phyloP scores from a whole-genome alignment of 805 yeast genomes.

The Kodamaea nitidulidarum region DNA sequence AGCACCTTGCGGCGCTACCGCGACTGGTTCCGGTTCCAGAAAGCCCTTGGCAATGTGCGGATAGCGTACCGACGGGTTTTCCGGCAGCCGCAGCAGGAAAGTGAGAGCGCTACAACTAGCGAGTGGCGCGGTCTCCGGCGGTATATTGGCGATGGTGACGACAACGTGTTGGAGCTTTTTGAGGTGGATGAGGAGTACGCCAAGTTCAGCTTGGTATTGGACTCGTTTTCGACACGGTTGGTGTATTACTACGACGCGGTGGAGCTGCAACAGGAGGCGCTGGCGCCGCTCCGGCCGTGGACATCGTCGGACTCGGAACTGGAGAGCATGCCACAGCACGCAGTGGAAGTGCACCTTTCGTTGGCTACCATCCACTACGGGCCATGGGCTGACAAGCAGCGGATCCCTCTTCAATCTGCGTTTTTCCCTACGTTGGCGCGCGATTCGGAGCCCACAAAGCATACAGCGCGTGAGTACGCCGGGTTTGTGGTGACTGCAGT shows the following conservation, averaged over 20 bases:
- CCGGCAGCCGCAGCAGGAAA: slow-evolving; percentile 3
- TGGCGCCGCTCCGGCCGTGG: slow-evolving; percentile 18
- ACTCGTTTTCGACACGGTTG: slow-evolving; percentile 52
- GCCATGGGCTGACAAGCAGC: slow-evolving; percentile 92
- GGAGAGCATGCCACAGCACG: slow-evolving; percentile 33
- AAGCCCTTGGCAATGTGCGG: slow-evolving; percentile 7
- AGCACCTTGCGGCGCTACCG: slow-evolving; percentile 17
- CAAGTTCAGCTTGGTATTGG: slow-evolving; percentile 64
- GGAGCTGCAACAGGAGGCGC: background rate
- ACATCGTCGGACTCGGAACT: slow-evolving; percentile 28
- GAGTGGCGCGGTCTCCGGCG: slow-evolving; percentile 78
- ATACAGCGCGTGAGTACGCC: slow-evolving; percentile 49
- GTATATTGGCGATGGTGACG: slow-evolving; percentile 47
- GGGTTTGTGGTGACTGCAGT: slow-evolving; percentile 53
- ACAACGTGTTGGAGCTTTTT: slow-evolving; percentile 26
- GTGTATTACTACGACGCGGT: slow-evolving; percentile 58
- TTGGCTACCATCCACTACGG: slow-evolving; percentile 78
- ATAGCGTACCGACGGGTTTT: background rate
- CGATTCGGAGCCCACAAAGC: slow-evolving; percentile 40
- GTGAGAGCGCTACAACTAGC: slow-evolving; percentile 4
- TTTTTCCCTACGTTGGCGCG: slow-evolving; percentile 65
- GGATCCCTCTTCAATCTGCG: slow-evolving; percentile 58
- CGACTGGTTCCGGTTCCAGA: slow-evolving; percentile 21
- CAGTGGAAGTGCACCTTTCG: slow-evolving; percentile 54
- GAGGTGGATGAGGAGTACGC: slow-evolving; percentile 70